Conservation (phyloP, 2,329 filamentous ascomycete genomes). For the Allantophomopsis cytisporea region DNA sequence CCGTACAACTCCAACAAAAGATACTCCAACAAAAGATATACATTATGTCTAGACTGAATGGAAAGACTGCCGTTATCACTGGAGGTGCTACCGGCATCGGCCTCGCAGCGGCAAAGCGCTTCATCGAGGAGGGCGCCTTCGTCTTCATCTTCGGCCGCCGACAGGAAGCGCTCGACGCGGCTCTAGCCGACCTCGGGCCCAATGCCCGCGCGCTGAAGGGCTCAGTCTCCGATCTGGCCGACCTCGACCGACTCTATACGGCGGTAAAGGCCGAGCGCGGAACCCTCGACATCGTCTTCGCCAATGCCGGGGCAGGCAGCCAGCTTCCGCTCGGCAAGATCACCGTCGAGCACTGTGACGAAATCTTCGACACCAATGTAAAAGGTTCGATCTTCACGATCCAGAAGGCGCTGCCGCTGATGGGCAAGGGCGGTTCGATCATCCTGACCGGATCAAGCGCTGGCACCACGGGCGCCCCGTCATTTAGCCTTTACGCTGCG, state of each 20-base stretch:
- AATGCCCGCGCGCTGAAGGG: slow-evolving; percentile 9
- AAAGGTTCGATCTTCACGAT: slow-evolving; percentile 20
- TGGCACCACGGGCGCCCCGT: slow-evolving; percentile 8
- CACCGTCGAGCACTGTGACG: slow-evolving; percentile 11
- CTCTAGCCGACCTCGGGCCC: slow-evolving; percentile 6
- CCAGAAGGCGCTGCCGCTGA: slow-evolving; percentile 17
- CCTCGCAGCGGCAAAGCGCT: slow-evolving; percentile 6
- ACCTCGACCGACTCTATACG: slow-evolving; percentile 11
- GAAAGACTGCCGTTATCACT: slow-evolving; percentile 9
- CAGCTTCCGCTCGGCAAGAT: slow-evolving; percentile 9
- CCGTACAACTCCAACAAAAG: slow-evolving; percentile 3
- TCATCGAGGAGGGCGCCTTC: slow-evolving; percentile 7
- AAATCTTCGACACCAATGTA: slow-evolving; percentile 20
- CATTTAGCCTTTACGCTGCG: slow-evolving; percentile 7
- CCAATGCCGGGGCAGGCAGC: slow-evolving; percentile 9
- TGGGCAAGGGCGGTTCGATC: slow-evolving; percentile 9
- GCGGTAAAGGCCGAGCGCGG: slow-evolving; percentile 11
- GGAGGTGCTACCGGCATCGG: slow-evolving; percentile 10
- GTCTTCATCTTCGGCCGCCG: slow-evolving; percentile 9
- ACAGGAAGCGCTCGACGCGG: slow-evolving; percentile 8
- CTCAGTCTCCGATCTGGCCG: slow-evolving; percentile 8
- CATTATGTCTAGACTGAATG: slow-evolving; percentile 4
- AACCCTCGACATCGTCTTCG: slow-evolving; percentile 11
- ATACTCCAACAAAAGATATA: too few relatives aligned
- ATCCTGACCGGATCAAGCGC: slow-evolving; percentile 10